phyloP scores from a whole-genome alignment of 257 asterid genomes.

The Cruciata laevipes region DNA sequence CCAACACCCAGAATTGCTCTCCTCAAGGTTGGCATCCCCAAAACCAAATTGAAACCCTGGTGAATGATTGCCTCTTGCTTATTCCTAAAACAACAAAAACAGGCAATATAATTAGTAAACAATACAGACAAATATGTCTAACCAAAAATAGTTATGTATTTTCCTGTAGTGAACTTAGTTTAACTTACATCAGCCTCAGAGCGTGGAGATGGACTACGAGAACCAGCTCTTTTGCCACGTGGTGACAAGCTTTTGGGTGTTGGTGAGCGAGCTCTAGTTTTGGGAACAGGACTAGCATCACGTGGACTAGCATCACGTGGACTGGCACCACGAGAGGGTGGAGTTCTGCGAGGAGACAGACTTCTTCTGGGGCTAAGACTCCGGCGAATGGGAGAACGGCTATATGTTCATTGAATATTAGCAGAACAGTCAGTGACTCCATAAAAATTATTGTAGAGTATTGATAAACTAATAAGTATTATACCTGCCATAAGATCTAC shows the following conservation, averaged over 20 bases:
- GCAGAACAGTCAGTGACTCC: not conserved
- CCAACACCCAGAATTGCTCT: constrained; percentile 23
- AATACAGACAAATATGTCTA: not conserved
- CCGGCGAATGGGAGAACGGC: constrained; percentile 76
- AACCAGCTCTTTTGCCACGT: constrained; percentile 41
- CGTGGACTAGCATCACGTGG: constrained; percentile 21
- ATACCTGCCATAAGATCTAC: constrained; percentile 81
- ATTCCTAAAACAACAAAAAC: constrained; percentile 14
- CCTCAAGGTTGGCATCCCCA: constrained; percentile 20
- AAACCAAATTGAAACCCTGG: not conserved
- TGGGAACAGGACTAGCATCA: constrained; percentile 11
- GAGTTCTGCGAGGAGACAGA: constrained; percentile 52
- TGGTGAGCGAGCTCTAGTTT: constrained; percentile 41
- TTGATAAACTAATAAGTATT: not conserved
- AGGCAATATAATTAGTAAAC: not conserved
- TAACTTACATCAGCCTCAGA: constrained; percentile 79
- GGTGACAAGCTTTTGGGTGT: constrained; percentile 78
- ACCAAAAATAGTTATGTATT: not conserved
- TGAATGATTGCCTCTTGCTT: not conserved
- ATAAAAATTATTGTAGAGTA: not conserved
- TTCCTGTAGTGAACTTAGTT: constrained; percentile 7
- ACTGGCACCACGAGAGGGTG: constrained; percentile 57
- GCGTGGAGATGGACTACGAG: constrained; percentile 67
- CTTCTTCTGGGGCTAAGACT: constrained; percentile 69
- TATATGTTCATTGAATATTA: constrained; percentile 11